Evolutionary conservation across 148 eudicot genomes (phyloP), one percentile per base, ranked within the genome.

Genomic region (Drosera capensis): DNA sequence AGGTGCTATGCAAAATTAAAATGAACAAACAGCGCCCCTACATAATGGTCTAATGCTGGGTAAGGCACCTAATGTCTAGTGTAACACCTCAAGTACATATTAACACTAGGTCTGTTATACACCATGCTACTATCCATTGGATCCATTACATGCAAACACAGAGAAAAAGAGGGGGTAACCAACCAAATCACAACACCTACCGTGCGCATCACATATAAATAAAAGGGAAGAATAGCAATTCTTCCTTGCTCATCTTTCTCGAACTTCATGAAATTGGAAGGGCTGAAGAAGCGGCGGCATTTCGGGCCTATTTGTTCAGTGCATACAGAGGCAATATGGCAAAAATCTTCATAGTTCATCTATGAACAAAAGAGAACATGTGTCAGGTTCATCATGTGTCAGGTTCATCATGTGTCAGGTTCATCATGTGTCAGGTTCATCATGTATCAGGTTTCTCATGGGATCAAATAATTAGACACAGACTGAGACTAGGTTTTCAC

Each of bases 311-410:
- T 84, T 71, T 90, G 99, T 67, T 84, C 95, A 14, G 99, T 70
- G 60, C 99, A 90, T 35, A 90, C 95, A 21, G 99, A 78, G 59
- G 99, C 95, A 55, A 90, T 84, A 70, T 90, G 95, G 76, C 99
- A 90, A 61, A 90, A 84, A 69, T 90, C 99, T 72, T 90, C 99
- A 70, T 90, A 90, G 56, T 90, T 90, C 95, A 90, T 90, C 95
- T 90, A 54, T 46, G 7, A 53, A 20, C 51, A 54, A 36, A 15
- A 23, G 3, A 42, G 46, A 41, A 25, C 18, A 48, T 17, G 53
- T 18, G 39, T 36, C 17, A 39, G 24, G 24, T n/a, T 24, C 62
- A 51, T n/a, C 31, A 34, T 11, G n/a, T 34, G 11, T 4, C 5
- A 34, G n/a, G 9, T 2, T 47, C 1, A 41, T 17, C n/a, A 66